phyloP scores from a whole-genome alignment of 805 yeast genomes.

The Ogataea philodendri region DNA sequence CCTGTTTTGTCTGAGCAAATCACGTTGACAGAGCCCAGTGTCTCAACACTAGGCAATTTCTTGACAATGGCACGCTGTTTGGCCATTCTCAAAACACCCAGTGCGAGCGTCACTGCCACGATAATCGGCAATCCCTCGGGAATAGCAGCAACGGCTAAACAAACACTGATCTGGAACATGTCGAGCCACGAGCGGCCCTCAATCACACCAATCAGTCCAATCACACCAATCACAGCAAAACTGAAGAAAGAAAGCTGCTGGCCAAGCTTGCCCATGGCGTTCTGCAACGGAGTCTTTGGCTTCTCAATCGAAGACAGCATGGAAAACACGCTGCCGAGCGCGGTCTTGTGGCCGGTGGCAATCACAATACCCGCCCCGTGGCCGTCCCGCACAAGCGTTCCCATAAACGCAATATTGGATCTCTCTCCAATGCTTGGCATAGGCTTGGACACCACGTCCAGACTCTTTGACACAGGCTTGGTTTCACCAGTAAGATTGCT shows the following conservation, averaged over 20 bases:
- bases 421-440: slow-evolving; percentile 51
- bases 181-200: slow-evolving; percentile 96
- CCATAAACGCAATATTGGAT: slow-evolving; percentile 87
- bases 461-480: slow-evolving; percentile 71
- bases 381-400: slow-evolving; percentile 95
- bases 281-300: slow-evolving; percentile 96
- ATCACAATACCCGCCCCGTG: slow-evolving; percentile 91
- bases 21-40: slow-evolving; percentile 90
- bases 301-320: slow-evolving; percentile 95
- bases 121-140: slow-evolving; percentile 99
- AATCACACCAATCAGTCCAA: slow-evolving; percentile 82
- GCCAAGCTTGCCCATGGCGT: slow-evolving; percentile 93
- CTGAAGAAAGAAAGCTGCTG: slow-evolving; percentile 82
- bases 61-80: slow-evolving; percentile 89
- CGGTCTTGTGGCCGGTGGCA: slow-evolving; percentile 86
- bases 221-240: slow-evolving; percentile 86
- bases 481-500: slow-evolving; percentile 95
- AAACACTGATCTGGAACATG: slow-evolving; percentile 96
- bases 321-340: slow-evolving; percentile 90
- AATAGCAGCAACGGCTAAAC: slow-evolving; percentile 97
- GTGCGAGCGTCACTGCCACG: slow-evolving; percentile 94
- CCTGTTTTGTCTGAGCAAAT: slow-evolving; percentile 92
- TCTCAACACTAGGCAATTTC: slow-evolving; percentile 91
- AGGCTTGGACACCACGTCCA: slow-evolving; percentile 40
- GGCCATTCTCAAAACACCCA: slow-evolving; percentile 97